These are phyloP conservation scores for Euphorbia celastroides DNA, from an alignment of 441 rosid genomes.

Conservation along the genomic window DNA sequence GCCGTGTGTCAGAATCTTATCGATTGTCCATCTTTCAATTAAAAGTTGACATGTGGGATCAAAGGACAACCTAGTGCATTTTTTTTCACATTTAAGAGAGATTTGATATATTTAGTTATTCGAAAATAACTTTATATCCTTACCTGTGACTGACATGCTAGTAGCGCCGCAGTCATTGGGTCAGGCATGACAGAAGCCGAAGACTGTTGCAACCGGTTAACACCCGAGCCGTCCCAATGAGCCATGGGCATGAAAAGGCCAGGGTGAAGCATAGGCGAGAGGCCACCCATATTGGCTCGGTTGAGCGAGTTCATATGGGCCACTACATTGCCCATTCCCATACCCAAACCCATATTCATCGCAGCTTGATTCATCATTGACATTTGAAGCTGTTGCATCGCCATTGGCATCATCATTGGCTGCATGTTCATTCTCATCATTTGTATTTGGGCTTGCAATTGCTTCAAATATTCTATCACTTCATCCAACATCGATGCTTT, in stretches of 20 bases:
- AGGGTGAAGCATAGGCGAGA: constrained; percentile 39
- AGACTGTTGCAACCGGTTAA: constrained; percentile 31
- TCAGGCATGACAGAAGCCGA: constrained; percentile 38
- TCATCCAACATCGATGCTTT: constrained; percentile 97
- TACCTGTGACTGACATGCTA: constrained; percentile 73
- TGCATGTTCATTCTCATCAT: constrained; percentile 77
- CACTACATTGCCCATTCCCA: constrained; percentile 43
- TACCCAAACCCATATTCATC: constrained; percentile 55
- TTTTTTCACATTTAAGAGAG: too few relatives aligned
- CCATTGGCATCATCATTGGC: constrained; percentile 68
- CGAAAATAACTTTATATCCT: too few relatives aligned
- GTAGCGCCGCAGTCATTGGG: constrained; percentile 55
- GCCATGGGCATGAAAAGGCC: constrained; percentile 53
- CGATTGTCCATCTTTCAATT: too few relatives aligned
- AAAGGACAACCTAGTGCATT: too few relatives aligned
- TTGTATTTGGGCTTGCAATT: constrained; percentile 78
- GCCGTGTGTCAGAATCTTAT: too few relatives aligned
- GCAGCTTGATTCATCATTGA: constrained; percentile 60
- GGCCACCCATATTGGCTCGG: constrained; percentile 38
- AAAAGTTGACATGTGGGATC: too few relatives aligned
- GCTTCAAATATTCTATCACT: constrained; percentile 94
- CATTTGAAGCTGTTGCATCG: constrained; percentile 73
- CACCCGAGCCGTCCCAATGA: constrained; percentile 51
- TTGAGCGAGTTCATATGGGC: constrained; percentile 50
- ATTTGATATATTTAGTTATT: too few relatives aligned